Conservation (phyloP, 352 stramenopile genomes). For the Phytophthora melonis region DNA sequence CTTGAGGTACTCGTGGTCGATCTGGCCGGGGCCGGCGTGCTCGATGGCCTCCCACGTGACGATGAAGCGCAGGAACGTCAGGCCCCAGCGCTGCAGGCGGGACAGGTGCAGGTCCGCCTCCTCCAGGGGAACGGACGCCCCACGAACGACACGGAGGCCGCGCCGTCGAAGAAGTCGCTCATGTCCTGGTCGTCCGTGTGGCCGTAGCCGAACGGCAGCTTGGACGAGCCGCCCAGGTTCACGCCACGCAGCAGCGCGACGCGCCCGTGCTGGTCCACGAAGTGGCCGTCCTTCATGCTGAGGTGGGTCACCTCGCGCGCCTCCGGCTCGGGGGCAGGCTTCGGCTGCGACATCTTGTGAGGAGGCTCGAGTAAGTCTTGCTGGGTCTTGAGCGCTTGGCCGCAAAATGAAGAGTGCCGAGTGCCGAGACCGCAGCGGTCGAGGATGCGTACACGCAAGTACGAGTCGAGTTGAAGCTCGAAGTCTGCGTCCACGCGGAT, state of each 20-base stretch:
- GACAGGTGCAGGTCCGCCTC: slow-evolving; percentile 83
- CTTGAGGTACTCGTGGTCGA: slow-evolving; percentile 83
- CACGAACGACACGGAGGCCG: slow-evolving; percentile 64
- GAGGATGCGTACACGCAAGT: slow-evolving; percentile 2
- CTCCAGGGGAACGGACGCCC: slow-evolving; percentile 84
- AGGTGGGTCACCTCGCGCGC: slow-evolving; percentile 37
- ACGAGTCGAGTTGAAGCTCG: slow-evolving; percentile 22
- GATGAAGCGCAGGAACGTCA: slow-evolving; percentile 85
- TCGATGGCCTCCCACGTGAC: slow-evolving; percentile 93
- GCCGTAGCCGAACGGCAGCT: slow-evolving; percentile 56
- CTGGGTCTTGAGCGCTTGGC: slow-evolving; percentile 21
- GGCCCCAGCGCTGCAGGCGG: slow-evolving; percentile 77
- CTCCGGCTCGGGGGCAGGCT: slow-evolving; percentile 20
- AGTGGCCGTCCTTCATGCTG: slow-evolving; percentile 57
- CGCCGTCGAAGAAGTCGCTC: slow-evolving; percentile 57
- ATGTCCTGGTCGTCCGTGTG: slow-evolving; percentile 41
- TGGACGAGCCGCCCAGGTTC: slow-evolving; percentile 75
- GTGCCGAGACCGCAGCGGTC: neutral
- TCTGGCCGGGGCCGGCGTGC: slow-evolving; percentile 80
- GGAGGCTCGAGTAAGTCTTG: slow-evolving; percentile 1
- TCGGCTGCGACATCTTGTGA: slow-evolving; percentile 24
- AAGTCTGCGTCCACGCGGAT: slow-evolving; percentile 27
- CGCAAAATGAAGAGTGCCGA: slow-evolving; percentile 24
- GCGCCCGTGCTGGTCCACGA: slow-evolving; percentile 63
- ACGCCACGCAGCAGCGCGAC: slow-evolving; percentile 65